A percentile compares a stretch with the other conserved stretches of the same genome.
Evolutionary conservation across 352 stramenopile species (phyloP).

Genomic region (Pythium oligandrum): DNA sequence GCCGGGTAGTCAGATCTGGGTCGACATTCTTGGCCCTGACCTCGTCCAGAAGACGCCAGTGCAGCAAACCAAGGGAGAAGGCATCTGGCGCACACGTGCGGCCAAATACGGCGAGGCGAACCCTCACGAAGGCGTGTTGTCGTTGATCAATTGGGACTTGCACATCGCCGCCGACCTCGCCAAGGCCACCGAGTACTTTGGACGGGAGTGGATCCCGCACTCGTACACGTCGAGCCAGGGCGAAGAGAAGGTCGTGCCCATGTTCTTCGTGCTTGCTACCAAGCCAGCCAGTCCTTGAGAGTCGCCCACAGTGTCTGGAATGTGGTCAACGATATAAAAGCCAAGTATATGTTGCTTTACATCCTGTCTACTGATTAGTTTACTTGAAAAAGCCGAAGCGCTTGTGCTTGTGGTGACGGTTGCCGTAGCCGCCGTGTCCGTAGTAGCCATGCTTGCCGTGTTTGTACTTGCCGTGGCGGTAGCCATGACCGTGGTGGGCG

Average conservation of each 20-base stretch:
- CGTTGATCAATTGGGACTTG: slow-evolving; percentile 38
- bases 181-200: slow-evolving; percentile 27
- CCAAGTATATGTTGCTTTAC: no score
- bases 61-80: slow-evolving; percentile 16
- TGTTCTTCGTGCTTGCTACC: slow-evolving; percentile 13
- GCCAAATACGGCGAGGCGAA: slow-evolving; percentile 49
- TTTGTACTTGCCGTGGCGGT: slow-evolving; percentile 13
- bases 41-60: slow-evolving; percentile 8
- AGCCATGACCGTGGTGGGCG: slow-evolving; percentile 1
- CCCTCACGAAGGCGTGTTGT: slow-evolving; percentile 34
- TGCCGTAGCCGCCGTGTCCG: slow-evolving; percentile 6
- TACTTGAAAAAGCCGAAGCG: slow-evolving; percentile 32
- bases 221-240: slow-evolving; percentile 8
- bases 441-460: slow-evolving; percentile 14
- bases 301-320: no score
- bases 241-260: neutral
- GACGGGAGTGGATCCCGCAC: slow-evolving; percentile 33
- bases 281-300: slow-evolving; percentile 3
- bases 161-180: slow-evolving; percentile 24
- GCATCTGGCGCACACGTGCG: slow-evolving; percentile 21
- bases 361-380: neutral
- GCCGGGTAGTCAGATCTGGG: slow-evolving; percentile 40
- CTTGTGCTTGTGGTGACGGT: slow-evolving; percentile 27
- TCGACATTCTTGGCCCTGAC: slow-evolving; percentile 27
- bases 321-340: no score